Base-by-base conservation (phyloP, 352 stramenopile genomes). In the Pilasporangium apinafurcum region DNA sequence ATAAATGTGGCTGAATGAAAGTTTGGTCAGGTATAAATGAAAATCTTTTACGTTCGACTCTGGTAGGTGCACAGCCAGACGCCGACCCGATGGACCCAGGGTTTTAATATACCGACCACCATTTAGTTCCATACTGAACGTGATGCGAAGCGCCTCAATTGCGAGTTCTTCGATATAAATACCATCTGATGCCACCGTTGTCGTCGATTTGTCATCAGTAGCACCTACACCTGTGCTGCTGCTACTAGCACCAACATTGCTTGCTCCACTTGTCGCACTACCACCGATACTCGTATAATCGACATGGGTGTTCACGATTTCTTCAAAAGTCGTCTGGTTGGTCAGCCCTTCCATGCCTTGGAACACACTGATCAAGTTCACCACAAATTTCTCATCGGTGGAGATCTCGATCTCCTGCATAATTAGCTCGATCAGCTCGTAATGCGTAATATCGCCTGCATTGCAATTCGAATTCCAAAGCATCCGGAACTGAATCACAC, bases 41-140 rank as follows among this genome's bases (percentile, higher is more conserved):
- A 95, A 89, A 44, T 95, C 79, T 38, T 95, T 95, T 8, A 95
- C 79, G 60, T 92, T 92, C 13, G 83, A 92, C 53, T 92, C 81
- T 9, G 83, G 83, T n/a, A 95, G 57, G 28, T 92, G 91, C 40
- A 90, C 76, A 12, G 78, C 83, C 17, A 95, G 47, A 2, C 80
- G 68, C 16, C 76, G 59, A 5, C 78, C 80, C 0, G 75, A 87
- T 13, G 80, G 81, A 1, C 83, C 83, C 1, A 95, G 53, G 2
- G 78, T 92, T 48, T 91, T 87, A 48, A 95, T 83, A 44, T 92
- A 78, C 24, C 81, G 67, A 21, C 80, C 83, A 17, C 83, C 83
- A 40, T 92, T 83, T 4, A 95, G 59, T 53, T 95, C 83, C 71
- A 95, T 86, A 16, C 69, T 88, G 35, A 95, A 92, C 26, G 84